Evolutionary conservation across 2,329 filamentous ascomycete genomes (phyloP).

Genomic region (Diplodia scrobiculata): DNA sequence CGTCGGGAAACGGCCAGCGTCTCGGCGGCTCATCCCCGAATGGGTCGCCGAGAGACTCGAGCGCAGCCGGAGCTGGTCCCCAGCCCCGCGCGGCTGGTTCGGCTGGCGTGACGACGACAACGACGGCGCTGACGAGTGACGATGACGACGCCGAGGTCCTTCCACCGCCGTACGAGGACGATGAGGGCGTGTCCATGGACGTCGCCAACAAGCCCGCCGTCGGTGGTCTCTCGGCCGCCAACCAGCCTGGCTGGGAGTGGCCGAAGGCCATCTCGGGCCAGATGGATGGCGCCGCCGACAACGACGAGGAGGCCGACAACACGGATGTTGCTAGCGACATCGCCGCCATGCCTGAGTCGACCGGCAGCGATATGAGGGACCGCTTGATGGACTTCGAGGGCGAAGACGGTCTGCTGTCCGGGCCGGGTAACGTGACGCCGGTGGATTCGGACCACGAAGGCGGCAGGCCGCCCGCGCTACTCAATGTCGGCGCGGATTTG

Average conservation of each 20-base stretch:
- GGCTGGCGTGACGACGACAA: slow-evolving; percentile 19
- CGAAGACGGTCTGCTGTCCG: background rate
- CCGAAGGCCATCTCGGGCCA: background rate
- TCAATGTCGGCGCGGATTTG: slow-evolving; percentile 17
- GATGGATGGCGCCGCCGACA: background rate
- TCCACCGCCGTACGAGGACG: slow-evolving; percentile 17
- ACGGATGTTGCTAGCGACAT: slow-evolving; percentile 24
- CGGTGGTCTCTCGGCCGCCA: background rate
- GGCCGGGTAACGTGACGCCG: slow-evolving; percentile 19
- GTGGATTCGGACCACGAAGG: slow-evolving; percentile 7
- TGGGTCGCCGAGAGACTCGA: slow-evolving; percentile 90
- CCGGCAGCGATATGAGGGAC: slow-evolving; percentile 2
- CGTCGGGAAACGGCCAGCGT: slow-evolving; percentile 79
- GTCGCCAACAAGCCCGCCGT: background rate
- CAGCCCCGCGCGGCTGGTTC: slow-evolving; percentile 26
- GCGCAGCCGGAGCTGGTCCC: slow-evolving; percentile 68
- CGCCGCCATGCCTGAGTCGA: slow-evolving; percentile 2
- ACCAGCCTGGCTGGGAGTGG: background rate
- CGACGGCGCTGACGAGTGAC: slow-evolving; percentile 5
- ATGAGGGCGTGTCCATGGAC: slow-evolving; percentile 10
- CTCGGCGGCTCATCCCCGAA: slow-evolving; percentile 83
- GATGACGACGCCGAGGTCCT: background rate
- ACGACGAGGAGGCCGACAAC: slow-evolving; percentile 2
- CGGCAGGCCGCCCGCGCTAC: background rate
- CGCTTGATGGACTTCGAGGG: slow-evolving; percentile 15